These are phyloP conservation scores for Novymonas esmeraldas DNA, from an alignment of 208 protist species.

Conservation along the genomic window DNA sequence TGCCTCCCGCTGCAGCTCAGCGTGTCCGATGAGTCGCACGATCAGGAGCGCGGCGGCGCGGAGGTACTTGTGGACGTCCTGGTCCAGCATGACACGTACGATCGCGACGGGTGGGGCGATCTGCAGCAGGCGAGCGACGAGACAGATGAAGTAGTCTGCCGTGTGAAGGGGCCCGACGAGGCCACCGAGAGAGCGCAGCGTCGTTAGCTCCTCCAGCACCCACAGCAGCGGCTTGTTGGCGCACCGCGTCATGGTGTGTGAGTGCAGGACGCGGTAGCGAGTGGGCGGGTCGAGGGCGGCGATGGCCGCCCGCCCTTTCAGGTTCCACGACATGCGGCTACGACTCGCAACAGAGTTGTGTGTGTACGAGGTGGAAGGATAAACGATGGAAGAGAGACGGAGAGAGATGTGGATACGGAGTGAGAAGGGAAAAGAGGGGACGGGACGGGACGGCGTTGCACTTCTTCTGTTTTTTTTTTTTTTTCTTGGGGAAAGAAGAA, in stretches of 20 bases:
- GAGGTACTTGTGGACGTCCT: conserved; percentile 85
- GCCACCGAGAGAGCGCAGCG: conserved; percentile 45
- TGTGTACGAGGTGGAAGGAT: neutral
- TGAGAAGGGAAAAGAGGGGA: neutral
- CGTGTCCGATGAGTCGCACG: conserved; percentile 71
- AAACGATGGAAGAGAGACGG: neutral
- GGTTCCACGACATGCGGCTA: conserved; percentile 53
- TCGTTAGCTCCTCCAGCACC: conserved; percentile 66
- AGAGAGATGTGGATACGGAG: neutral
- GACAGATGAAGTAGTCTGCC: conserved; percentile 71
- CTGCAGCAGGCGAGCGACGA: conserved; percentile 69
- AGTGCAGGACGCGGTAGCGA: conserved; percentile 51
- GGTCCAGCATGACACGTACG: conserved; percentile 67
- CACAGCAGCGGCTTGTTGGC: conserved; percentile 70
- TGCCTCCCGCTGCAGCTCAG: conserved; percentile 48
- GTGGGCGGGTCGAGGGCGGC: conserved; percentile 62
- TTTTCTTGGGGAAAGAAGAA: too few relatives aligned
- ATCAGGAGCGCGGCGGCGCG: conserved; percentile 70
- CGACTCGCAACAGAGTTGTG: neutral
- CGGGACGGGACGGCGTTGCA: neutral
- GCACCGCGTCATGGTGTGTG: conserved; percentile 63
- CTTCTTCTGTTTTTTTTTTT: conserved; percentile 1
- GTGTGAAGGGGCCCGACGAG: conserved; percentile 51
- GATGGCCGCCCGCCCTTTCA: conserved; percentile 68
- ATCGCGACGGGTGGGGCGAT: conserved; percentile 59